phyloP scores from a whole-genome alignment of 345 rosid species.

The Physaria fendleri region DNA sequence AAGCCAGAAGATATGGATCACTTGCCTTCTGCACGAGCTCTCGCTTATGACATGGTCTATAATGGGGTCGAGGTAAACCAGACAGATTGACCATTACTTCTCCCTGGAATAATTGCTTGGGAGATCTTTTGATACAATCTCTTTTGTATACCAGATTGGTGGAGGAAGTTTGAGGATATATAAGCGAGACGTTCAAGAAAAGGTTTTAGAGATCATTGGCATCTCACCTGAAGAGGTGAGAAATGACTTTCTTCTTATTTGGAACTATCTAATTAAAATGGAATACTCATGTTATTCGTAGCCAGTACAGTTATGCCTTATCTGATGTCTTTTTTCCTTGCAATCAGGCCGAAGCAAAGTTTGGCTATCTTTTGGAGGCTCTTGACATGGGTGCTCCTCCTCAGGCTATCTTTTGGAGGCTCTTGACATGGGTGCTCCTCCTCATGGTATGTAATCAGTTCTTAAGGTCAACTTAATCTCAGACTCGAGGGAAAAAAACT shows the following conservation, averaged over 20 bases:
- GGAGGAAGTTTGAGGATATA: constrained; percentile 98
- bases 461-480: neutral
- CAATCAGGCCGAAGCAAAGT: constrained; percentile 82
- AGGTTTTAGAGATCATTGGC: constrained; percentile 79
- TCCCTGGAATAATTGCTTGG: neutral
- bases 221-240: constrained; percentile 70
- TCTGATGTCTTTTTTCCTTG: neutral
- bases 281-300: neutral
- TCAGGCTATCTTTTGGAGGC: constrained; percentile 98
- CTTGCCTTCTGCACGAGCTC: constrained; percentile 86
- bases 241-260: neutral
- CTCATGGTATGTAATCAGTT: constrained; percentile 55
- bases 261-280: neutral
- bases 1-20: constrained; percentile 81
- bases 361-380: constrained; percentile 95
- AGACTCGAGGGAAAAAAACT: neutral
- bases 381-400: constrained; percentile 98
- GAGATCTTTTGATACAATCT: neutral
- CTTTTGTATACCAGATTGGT: constrained; percentile 63
- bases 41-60: constrained; percentile 97
- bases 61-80: constrained; percentile 84
- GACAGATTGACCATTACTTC: constrained; percentile 2
- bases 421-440: constrained; percentile 98
- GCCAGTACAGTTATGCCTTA: neutral
- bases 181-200: constrained; percentile 80